Evolutionary conservation across 768 basidiomycete genomes (phyloP), one percentile per base, ranked within the genome.

Genomic region (Pleurotus salmoneostramineus): DNA sequence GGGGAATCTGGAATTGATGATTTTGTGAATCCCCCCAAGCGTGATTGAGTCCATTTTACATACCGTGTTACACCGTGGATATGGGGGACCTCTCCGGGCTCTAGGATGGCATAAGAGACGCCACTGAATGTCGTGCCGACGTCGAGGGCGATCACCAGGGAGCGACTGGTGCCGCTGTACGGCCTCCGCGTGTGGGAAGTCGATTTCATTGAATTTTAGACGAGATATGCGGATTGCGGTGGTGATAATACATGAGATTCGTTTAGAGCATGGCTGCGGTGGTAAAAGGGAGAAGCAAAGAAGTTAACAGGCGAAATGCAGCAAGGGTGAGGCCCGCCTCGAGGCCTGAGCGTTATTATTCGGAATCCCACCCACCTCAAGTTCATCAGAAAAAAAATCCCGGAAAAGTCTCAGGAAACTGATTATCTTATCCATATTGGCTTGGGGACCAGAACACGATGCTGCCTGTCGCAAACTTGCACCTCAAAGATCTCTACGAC

Each of bases 61-160:
- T 60, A 89, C 89, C 89, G 77, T 58, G 90, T 91, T 56, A 92
- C 88, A 37, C 89, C 88, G 61, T 88, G 78, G 17, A 92, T 91
- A 67, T 89, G 88, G 4, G 90, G 89, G 12, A 91, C 81, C 66
- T 91, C 88, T 6, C 85, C 85, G 8, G 90, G 90, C 62, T 91
- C 88, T 35, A 92, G 82, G 58, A 92, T 88, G 1, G 89, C 87
- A 68, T 92, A 92, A 35, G 90, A 92, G 1, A 87, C 90, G 12
- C 90, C 90, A 64, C 87, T 88, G 65, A 91, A 91, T 0, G 90
- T 92, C 0, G 89, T 92, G 27, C 90, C 90, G 61, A 92, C 82
- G 65, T 92, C 90, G 69, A 92, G 82, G 4, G 90, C 89, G 63
- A 92, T 79, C 61, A 87, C 88, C 56, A 92, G 80, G 58, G 86